These are phyloP conservation scores for Talaromyces sp. DNA, from an alignment of 2,329 filamentous ascomycete genomes.

Conservation along the genomic window DNA sequence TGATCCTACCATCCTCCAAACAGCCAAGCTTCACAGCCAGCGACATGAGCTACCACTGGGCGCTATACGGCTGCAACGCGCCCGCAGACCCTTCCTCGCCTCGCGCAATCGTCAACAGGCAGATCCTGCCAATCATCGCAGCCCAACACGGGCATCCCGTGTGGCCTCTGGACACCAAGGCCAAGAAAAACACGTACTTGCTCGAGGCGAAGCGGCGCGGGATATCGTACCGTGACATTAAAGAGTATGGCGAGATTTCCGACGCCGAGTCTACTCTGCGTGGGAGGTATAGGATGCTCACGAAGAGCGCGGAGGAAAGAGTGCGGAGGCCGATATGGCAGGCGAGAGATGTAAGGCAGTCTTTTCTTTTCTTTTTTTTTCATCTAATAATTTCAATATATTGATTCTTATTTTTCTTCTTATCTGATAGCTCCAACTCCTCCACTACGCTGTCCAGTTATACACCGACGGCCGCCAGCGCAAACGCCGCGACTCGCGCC, in stretches of 20 bases:
- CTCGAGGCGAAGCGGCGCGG: constrained; percentile 36
- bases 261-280: constrained; percentile 44
- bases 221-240: constrained; percentile 44
- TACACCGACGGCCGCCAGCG: not conserved
- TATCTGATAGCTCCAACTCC: constrained; percentile 30
- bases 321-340: constrained; percentile 42
- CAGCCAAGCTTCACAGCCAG: not conserved
- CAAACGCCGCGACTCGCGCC: not conserved
- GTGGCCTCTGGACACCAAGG: constrained; percentile 13
- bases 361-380: not conserved
- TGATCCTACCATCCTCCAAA: not conserved
- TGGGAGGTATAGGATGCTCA: constrained; percentile 41
- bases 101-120: not conserved
- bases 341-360: constrained; percentile 35
- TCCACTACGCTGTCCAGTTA: constrained; percentile 32
- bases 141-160: not conserved
- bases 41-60: not conserved
- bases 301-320: constrained; percentile 39
- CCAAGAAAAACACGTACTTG: constrained; percentile 31
- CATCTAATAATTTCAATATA: too few species aligned
- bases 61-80: not conserved
- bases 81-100: not conserved
- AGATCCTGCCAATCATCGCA: not conserved
- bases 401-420: too few species aligned
- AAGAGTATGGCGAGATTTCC: constrained; percentile 32